Evolutionary conservation across 495 filamentous ascomycete genomes (phyloP).

Genomic region (Podospora pseudocomata): DNA sequence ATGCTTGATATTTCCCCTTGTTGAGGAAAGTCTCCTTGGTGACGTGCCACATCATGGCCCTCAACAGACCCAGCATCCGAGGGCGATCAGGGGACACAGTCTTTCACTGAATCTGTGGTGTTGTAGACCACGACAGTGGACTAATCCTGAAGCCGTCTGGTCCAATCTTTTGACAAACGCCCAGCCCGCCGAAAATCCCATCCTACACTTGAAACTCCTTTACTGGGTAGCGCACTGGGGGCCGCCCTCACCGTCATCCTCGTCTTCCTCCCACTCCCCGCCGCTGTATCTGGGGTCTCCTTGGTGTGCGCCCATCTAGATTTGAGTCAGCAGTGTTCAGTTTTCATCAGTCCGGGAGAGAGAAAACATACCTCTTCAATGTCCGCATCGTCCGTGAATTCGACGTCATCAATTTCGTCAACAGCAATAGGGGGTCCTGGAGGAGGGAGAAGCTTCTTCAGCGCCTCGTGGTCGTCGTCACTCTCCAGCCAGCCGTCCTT

Average conservation of each 20-base stretch:
- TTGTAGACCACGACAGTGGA: too few relatives aligned
- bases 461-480: conserved; percentile 58
- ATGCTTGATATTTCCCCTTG: not conserved
- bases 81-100: not conserved
- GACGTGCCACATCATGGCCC: not conserved
- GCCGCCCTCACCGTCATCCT: conserved; percentile 59
- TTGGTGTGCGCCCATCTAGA: conserved; percentile 60
- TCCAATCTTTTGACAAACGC: not conserved
- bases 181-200: not conserved
- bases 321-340: conserved; percentile 17
- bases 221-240: conserved; percentile 88
- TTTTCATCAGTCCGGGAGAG: not conserved
- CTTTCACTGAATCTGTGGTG: not conserved
- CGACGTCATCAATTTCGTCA: conserved; percentile 79
- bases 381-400: conserved; percentile 73
- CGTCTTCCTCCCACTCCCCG: conserved; percentile 76
- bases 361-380: conserved; percentile 65
- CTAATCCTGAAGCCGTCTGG: too few relatives aligned
- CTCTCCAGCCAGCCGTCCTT: conserved; percentile 76
- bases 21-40: not conserved
- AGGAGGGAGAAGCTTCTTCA: conserved; percentile 70
- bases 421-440: conserved; percentile 56
- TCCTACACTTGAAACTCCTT: conserved; percentile 22
- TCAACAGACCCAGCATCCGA: not conserved
- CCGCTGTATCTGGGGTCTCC: conserved; percentile 62